Evolutionary conservation across 805 yeast species (phyloP).

Genomic region (Ogataea angusta): DNA sequence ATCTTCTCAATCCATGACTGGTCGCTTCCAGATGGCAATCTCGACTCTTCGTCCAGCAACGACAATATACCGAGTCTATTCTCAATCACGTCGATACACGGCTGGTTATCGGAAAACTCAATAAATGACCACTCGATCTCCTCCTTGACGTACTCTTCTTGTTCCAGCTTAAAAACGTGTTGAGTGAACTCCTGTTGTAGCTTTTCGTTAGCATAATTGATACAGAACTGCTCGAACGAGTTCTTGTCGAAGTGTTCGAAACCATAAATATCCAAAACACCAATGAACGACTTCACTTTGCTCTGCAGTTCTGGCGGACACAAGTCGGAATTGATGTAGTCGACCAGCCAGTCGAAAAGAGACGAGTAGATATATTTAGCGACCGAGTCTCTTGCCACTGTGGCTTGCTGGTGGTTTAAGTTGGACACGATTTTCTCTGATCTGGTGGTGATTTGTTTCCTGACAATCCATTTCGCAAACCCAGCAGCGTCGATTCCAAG

Average conservation of each 20-base stretch:
- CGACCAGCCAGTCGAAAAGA: conserved; percentile 92
- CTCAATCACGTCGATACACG: conserved; percentile 91
- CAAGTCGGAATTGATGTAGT: conserved; percentile 74
- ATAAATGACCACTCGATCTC: conserved; percentile 96
- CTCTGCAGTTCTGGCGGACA: conserved; percentile 68
- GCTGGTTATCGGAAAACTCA: conserved; percentile 94
- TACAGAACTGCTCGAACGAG: conserved; percentile 96
- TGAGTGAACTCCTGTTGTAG: conserved; percentile 96
- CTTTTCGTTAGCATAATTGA: conserved; percentile 95
- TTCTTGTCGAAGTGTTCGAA: conserved; percentile 93
- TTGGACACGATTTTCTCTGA: conserved; percentile 87
- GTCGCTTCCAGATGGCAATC: conserved; percentile 91
- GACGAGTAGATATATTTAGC: conserved; percentile 92
- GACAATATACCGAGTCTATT: conserved; percentile 83
- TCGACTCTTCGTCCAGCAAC: conserved; percentile 89
- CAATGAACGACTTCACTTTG: conserved; percentile 72
- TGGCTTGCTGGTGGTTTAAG: conserved; percentile 76
- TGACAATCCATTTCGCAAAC: conserved; percentile 88
- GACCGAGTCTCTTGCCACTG: conserved; percentile 94
- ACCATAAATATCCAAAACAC: conserved; percentile 96
- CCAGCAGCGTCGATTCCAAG: conserved; percentile 70
- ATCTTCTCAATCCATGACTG: conserved; percentile 89
- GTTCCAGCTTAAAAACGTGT: conserved; percentile 95
- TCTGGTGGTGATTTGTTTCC: conserved; percentile 89
- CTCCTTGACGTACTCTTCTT: conserved; percentile 89